Evolutionary conservation across 2,329 filamentous ascomycete genomes (phyloP), one percentile per base, ranked within the genome.

Genomic region (Cephalotrichum gorgonifer): DNA sequence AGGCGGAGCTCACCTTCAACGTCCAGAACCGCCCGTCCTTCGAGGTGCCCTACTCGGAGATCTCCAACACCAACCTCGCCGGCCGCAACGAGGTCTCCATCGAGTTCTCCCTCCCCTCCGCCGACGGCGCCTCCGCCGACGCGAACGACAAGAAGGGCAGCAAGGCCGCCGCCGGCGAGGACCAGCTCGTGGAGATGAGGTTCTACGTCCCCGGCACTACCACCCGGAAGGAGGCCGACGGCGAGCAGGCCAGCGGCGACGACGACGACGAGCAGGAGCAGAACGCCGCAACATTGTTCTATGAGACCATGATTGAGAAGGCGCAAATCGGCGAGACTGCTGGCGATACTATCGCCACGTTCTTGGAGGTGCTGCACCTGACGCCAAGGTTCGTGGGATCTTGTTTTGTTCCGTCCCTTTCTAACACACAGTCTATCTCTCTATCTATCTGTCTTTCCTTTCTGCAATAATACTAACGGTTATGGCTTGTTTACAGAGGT

Each of bases 301-400:
- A 98, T 63, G 91, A 98, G 64, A 95, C 88, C 0, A 76, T 98
- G 28, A 95, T 97, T 71, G 90, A 96, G 63, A 97, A 97, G 76
- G 93, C 93, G 27, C 91, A 98, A 71, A 98, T 98, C 70, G 94
- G 93, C 56, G 93, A 98, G 65, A 93, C 95, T 54, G 93, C 93
- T n/a, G 93, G 93, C 56, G 93, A 97, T 69, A 96, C 93, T 27
- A 95, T 93, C 66, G 93, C 93, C 55, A 96, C 91, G 33, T 98
- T 98, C 75, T 74, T 95, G 62, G 93, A 98, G 67, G 87, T 97
- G 53, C 74, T 98, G 48, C 94, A 98, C 72, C 86, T 98, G 61
- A 98, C 93, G 12, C 93, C 93, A 54, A 88, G 86, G 86, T 87
- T 70, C 30, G 61, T 60, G 17, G 57, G n/a, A n/a, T n/a, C n/a